Base-by-base conservation (phyloP, 495 filamentous ascomycete genomes). In the Immersiella caudata region DNA sequence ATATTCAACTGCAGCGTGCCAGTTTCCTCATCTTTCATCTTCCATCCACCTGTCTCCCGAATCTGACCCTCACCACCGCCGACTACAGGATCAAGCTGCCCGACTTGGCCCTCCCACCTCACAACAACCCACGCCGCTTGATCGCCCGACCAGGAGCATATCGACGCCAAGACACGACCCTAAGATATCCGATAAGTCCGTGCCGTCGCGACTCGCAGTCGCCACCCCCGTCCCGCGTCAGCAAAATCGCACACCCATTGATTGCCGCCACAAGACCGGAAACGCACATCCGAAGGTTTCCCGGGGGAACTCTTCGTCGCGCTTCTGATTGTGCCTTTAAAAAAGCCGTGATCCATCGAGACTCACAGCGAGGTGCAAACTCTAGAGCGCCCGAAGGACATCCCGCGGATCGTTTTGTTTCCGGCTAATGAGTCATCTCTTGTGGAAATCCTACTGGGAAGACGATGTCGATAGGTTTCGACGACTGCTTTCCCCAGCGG, bases 361-460 rank as follows among this genome's bases (percentile, higher is more conserved):
- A 81, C 81, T 89, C 86, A 93, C 89, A 88, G 90, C 89, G 90
- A 94, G 92, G 93, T 88, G 90, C 85, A 76, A 77, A 70, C 81
- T 2, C 77, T 87, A 89, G 87, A 85, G 83, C 84, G 59, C 64
- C 84, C 81, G 83, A 72, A 64, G 60, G 70, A 69, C 73, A 49
- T 59, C 69, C 66, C 69, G 65, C 74, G 62, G 66, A n/a, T 62
- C 57, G 73, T 8, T 18, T 16, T 29, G 12, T 33, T 72, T 73
- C n/a, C 74, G 80, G 76, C 81, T 89, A 88, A 99, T 98, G 96
- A 97, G 91, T 86, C 90, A 90, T 81, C 88, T 91, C 83, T 88
- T 99, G 76, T 97, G 95, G 94, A 91, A 92, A 82, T 92, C 85
- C 79, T 99, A 93, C 77, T 89, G 94, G 80, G 90, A 96, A 85